Base-by-base conservation (phyloP, 2,329 filamentous ascomycete species). In the Beauveria australis region DNA sequence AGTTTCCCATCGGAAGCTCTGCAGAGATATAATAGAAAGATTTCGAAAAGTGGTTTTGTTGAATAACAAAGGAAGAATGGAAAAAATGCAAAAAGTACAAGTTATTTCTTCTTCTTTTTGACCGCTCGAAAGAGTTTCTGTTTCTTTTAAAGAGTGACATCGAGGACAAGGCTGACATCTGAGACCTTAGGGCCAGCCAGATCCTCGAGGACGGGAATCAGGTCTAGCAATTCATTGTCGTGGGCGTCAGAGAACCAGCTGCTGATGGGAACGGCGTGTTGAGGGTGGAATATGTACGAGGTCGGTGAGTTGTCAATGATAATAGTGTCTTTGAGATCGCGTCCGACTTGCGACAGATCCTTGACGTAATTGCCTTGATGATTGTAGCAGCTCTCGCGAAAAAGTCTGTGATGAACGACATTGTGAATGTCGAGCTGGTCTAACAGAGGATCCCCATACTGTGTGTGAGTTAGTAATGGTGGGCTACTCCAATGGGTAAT, bases 221-320 rank as follows among this genome's bases (percentile, higher is more conserved):
- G 81, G 74, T 99, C 94, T 70, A 99, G 82, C 64, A 99, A 83
- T 81, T 99, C 94, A 76, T 99, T 99, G 79, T 99, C 94, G 76
- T 99, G 94, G 64, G 94, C 94, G 77, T 99, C 94, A 66, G 92
- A 97, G 79, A 99, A 99, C 94, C 94, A 99, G 81, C 93, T 97
- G 83, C 92, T 97, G 78, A 99, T 99, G 28, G 94, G 94, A 54
- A 99, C 93, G 63, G 94, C 94, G 74, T 99, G 94, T 78, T 99
- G 93, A 26, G 94, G 94, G 73, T 99, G 94, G 83, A 99, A 99
- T 70, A 99, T 97, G 79, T 99, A 99, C 14, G 93, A 97, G 5
- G 94, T 99, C 2, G 94, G 94, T 52, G 94, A 97, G 77, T 99
- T 99, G 79, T 99, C 94, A 71, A 99, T 99, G 74, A 99, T 99